A percentile compares a stretch with the other conserved stretches of the same genome.
These are phyloP conservation scores for Leucogyrophana mollusca DNA, from an alignment of 768 basidiomycete genomes.

Conservation along the genomic window DNA sequence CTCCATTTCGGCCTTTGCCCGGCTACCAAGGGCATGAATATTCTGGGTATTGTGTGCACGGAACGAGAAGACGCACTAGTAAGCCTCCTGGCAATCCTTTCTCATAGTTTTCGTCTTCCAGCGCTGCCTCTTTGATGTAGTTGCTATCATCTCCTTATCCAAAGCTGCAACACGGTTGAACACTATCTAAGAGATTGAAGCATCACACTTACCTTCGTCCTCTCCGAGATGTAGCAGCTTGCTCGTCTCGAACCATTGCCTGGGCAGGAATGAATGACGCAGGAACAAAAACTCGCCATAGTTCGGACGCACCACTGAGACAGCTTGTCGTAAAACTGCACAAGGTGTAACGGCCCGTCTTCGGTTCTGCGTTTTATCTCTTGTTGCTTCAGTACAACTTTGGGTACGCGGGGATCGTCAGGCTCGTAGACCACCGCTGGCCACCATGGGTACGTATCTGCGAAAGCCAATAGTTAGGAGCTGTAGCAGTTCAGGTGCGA, in stretches of 20 bases:
- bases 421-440: constrained; percentile 75
- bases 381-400: constrained; percentile 26
- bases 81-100: constrained; percentile 61
- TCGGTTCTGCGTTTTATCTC: constrained; percentile 32
- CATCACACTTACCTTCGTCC: constrained; percentile 50
- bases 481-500: background rate
- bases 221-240: constrained; percentile 70
- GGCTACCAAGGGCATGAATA: constrained; percentile 24
- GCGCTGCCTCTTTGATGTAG: constrained; percentile 49
- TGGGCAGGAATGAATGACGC: constrained; percentile 23
- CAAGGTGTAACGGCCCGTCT: constrained; percentile 52
- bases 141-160: constrained; percentile 61
- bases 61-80: constrained; percentile 42
- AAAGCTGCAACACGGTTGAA: constrained; percentile 42
- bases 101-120: constrained; percentile 56
- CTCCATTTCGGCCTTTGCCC: constrained; percentile 49
- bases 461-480: constrained; percentile 4
- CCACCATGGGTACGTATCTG: constrained; percentile 87
- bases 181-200: background rate
- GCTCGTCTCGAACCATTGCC: constrained; percentile 61
- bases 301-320: constrained; percentile 53
- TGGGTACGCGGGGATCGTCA: constrained; percentile 57
- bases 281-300: background rate
- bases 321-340: constrained; percentile 77
- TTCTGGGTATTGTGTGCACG: background rate